These are phyloP conservation scores for Cyclocybe aegerita DNA, from an alignment of 768 basidiomycete genomes.

Conservation along the genomic window DNA sequence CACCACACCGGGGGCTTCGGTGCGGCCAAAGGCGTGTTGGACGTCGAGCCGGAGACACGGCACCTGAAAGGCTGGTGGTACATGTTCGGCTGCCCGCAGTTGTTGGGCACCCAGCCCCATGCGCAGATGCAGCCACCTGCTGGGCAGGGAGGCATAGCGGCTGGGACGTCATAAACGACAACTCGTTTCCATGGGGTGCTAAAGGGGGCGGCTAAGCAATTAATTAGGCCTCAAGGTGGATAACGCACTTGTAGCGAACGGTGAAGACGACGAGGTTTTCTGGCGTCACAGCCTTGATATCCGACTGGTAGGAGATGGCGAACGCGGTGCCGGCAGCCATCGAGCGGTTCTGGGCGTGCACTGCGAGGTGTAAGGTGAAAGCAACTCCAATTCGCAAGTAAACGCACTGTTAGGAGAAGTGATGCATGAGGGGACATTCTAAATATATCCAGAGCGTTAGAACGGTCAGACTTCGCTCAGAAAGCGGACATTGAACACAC, in stretches of 20 bases:
- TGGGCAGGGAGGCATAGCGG: constrained; percentile 48
- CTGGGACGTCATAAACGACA: constrained; percentile 46
- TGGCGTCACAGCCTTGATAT: constrained; percentile 42
- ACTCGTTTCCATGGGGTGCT: constrained; percentile 57
- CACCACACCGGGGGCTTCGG: constrained; percentile 53
- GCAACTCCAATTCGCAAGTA: not conserved
- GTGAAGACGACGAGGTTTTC: constrained; percentile 53
- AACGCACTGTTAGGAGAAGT: constrained; percentile 46
- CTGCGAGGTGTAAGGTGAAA: constrained; percentile 22
- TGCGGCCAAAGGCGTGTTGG: constrained; percentile 36
- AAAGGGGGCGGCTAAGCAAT: not conserved
- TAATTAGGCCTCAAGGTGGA: not conserved
- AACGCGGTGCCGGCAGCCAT: constrained; percentile 56
- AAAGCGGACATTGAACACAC: constrained; percentile 25
- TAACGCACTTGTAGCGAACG: constrained; percentile 45
- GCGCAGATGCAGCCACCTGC: constrained; percentile 51
- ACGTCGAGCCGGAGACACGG: constrained; percentile 44
- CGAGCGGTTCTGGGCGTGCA: constrained; percentile 51
- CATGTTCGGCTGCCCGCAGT: constrained; percentile 56
- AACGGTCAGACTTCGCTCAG: not conserved
- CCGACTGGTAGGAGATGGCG: constrained; percentile 56
- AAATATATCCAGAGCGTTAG: constrained; percentile 1
- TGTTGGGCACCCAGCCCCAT: constrained; percentile 56
- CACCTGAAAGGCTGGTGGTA: constrained; percentile 47
- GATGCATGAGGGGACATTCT: constrained; percentile 44